These are phyloP conservation scores for Hypoxylon rubiginosum DNA, from an alignment of 2,329 filamentous ascomycete genomes.

Conservation along the genomic window DNA sequence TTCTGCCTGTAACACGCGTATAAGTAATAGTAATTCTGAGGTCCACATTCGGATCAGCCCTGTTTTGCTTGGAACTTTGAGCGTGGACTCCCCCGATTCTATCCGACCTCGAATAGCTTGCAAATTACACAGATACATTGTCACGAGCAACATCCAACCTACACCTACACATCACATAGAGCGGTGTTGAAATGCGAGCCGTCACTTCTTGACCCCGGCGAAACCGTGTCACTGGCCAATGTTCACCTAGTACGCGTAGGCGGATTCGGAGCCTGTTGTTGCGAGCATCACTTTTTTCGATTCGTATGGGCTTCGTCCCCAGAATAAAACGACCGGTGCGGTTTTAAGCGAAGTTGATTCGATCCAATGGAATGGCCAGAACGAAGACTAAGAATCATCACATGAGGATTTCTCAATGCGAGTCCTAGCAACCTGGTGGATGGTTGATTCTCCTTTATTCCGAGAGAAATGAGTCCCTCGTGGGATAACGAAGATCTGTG, in stretches of 20 bases:
- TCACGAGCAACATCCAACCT: slow-evolving; percentile 18
- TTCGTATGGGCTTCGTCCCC: slow-evolving; percentile 18
- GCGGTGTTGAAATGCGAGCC: slow-evolving; percentile 27
- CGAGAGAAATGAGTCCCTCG: slow-evolving; percentile 37
- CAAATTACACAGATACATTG: slow-evolving; percentile 6
- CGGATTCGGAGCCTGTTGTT: slow-evolving; percentile 33
- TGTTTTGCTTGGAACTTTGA: slow-evolving; percentile 22
- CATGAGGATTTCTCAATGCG: slow-evolving; percentile 45
- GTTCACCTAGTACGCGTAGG: slow-evolving; percentile 21
- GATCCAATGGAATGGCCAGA: slow-evolving; percentile 40
- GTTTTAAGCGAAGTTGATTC: slow-evolving; percentile 40
- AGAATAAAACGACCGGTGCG: slow-evolving; percentile 17
- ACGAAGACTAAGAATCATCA: slow-evolving; percentile 38
- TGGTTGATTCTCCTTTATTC: slow-evolving; percentile 42
- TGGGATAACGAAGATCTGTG: slow-evolving; percentile 39
- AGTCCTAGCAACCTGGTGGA: slow-evolving; percentile 36
- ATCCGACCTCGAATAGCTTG: slow-evolving; percentile 28
- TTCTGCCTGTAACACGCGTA: slow-evolving; percentile 18
- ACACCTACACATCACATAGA: slow-evolving; percentile 17
- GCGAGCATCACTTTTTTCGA: slow-evolving; percentile 30
- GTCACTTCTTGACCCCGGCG: slow-evolving; percentile 27
- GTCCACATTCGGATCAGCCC: slow-evolving; percentile 33
- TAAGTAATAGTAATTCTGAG: slow-evolving; percentile 14
- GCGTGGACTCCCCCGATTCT: slow-evolving; percentile 28
- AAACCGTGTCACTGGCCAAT: slow-evolving; percentile 26